Conservation (phyloP, 495 filamentous ascomycete genomes). For the Xylaria castorea region DNA sequence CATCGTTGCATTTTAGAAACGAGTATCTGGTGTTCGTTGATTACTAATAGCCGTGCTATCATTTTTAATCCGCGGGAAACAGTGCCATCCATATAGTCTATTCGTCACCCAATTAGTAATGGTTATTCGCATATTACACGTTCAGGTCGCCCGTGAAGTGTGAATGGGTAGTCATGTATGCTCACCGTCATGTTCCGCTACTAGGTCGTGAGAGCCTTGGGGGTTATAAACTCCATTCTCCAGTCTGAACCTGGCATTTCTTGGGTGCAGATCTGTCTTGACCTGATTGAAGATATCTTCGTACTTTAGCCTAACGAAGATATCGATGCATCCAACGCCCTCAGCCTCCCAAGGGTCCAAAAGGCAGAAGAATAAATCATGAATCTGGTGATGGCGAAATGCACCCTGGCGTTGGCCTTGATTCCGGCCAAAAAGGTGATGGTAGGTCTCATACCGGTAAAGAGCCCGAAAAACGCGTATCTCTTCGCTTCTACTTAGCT, state of each 20-base stretch:
- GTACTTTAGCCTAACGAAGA: not conserved
- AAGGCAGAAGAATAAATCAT: not conserved
- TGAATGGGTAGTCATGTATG: not conserved
- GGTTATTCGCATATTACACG: not conserved
- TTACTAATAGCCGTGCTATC: not conserved
- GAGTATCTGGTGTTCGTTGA: not conserved
- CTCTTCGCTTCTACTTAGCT: slow-evolving; percentile 8
- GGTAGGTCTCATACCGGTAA: not conserved
- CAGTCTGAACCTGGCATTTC: not conserved
- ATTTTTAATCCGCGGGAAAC: not conserved
- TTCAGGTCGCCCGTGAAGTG: not conserved
- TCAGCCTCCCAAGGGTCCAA: slow-evolving; percentile 1
- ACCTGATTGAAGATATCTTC: slow-evolving; percentile 6
- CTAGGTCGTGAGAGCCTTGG: not conserved
- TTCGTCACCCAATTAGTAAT: not conserved
- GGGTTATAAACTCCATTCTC: not conserved
- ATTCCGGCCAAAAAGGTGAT: slow-evolving; percentile 6
- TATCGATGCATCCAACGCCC: not conserved
- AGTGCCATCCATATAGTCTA: slow-evolving; percentile 7
- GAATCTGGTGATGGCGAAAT: not conserved
- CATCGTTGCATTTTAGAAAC: not conserved
- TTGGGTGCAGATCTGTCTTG: not conserved
- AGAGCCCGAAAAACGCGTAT: slow-evolving; percentile 3
- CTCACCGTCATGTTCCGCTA: not conserved
- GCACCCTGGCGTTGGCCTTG: slow-evolving; percentile 1